A percentile compares a stretch with the other conserved stretches of the same genome.
Conservation (phyloP, 1,139 yeast species). For the Meyerozyma smithsonii region DNA sequence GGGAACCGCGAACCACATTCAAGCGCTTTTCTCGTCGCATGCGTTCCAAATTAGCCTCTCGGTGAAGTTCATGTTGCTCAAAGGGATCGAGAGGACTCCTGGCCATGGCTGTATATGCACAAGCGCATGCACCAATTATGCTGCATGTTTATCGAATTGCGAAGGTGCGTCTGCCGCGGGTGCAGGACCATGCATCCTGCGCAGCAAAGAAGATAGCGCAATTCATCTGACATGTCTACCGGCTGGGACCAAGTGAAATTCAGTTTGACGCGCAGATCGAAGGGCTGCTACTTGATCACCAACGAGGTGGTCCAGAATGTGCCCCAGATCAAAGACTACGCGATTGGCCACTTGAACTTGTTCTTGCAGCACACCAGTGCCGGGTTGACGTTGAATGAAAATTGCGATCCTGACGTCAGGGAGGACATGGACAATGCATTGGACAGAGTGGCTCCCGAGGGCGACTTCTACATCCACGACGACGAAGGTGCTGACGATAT, state of each 20-base stretch:
- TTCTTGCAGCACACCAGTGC: slow-evolving; percentile 80
- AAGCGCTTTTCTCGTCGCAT: not conserved
- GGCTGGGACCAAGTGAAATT: slow-evolving; percentile 55
- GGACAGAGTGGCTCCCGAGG: slow-evolving; percentile 68
- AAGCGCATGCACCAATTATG: not conserved
- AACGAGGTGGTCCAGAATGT: slow-evolving; percentile 53
- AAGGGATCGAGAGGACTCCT: not conserved
- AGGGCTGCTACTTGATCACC: slow-evolving; percentile 70
- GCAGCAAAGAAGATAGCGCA: slow-evolving; percentile 1
- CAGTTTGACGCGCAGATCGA: slow-evolving; percentile 51
- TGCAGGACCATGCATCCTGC: not conserved
- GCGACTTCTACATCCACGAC: slow-evolving; percentile 55
- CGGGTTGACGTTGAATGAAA: slow-evolving; percentile 70
- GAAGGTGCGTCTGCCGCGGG: not conserved
- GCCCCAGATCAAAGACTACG: slow-evolving; percentile 57
- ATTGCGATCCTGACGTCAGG: slow-evolving; percentile 76
- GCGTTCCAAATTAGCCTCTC: not conserved
- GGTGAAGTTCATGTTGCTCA: not conserved
- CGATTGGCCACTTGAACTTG: slow-evolving; percentile 60
- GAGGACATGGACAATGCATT: slow-evolving; percentile 60
- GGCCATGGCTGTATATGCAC: not conserved
- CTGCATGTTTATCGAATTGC: not conserved
- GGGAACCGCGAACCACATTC: not conserved
- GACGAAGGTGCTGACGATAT: slow-evolving; percentile 82
- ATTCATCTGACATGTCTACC: not conserved